These are phyloP conservation scores for Conticribra weissflogii DNA, from an alignment of 108 stramenopile species.

Conservation along the genomic window DNA sequence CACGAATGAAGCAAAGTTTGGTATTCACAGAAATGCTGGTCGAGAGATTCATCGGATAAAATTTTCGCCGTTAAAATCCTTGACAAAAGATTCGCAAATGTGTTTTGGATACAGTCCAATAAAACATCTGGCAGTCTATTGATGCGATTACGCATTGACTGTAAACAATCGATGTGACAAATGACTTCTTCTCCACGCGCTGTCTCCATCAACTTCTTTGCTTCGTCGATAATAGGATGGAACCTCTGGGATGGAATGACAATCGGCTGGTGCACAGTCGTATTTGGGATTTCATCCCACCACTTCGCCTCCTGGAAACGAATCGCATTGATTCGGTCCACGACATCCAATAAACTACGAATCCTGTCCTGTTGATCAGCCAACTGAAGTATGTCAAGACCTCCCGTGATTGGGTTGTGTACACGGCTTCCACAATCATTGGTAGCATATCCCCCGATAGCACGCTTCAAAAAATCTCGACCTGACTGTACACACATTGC, in stretches of 20 bases:
- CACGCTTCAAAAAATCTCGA: conserved; percentile 36
- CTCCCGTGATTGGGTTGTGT: conserved; percentile 22
- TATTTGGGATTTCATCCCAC: conserved; percentile 29
- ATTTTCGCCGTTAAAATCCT: conserved; percentile 19
- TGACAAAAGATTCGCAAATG: conserved; percentile 25
- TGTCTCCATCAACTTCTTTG: conserved; percentile 31
- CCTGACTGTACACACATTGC: conserved; percentile 28
- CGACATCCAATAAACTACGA: conserved; percentile 21
- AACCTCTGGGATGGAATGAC: conserved; percentile 11
- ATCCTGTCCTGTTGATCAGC: conserved; percentile 41
- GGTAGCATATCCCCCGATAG: conserved; percentile 24
- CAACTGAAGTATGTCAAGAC: conserved; percentile 25
- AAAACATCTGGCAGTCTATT: conserved; percentile 21
- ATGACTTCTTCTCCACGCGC: conserved; percentile 34
- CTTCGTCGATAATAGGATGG: conserved; percentile 11
- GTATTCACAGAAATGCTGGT: conserved; percentile 23
- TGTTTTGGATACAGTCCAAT: conserved; percentile 24
- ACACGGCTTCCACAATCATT: background rate
- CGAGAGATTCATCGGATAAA: background rate
- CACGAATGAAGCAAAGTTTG: conserved; percentile 34
- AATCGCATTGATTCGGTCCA: conserved; percentile 34
- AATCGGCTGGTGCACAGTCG: background rate
- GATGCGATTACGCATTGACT: conserved; percentile 29
- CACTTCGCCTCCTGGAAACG: conserved; percentile 30
- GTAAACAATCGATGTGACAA: conserved; percentile 19